phyloP scores from a whole-genome alignment of 371 early-diverging fungal species.

The Rhizoclosmatium hyalinum region DNA sequence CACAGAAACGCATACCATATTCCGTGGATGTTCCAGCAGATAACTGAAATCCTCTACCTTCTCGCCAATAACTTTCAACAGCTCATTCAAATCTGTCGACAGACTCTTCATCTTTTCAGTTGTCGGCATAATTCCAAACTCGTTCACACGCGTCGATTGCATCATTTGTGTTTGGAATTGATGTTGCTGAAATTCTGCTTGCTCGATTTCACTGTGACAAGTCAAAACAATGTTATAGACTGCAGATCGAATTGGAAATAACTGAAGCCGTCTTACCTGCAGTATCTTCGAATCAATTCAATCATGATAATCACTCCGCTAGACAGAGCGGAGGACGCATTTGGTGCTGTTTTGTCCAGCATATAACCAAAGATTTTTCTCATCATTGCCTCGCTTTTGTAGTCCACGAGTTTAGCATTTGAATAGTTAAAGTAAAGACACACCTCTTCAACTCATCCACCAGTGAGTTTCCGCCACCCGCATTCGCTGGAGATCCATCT shows the following conservation, averaged over 20 bases:
- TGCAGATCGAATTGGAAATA: not conserved
- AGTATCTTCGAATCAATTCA: constrained; percentile 93
- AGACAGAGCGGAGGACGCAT: constrained; percentile 81
- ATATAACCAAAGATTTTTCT: constrained; percentile 80
- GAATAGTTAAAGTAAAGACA: not conserved
- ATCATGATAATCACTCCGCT: constrained; percentile 93
- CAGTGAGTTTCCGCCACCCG: constrained; percentile 55
- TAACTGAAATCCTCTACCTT: constrained; percentile 72
- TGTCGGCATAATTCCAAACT: constrained; percentile 42
- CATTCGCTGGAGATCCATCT: constrained; percentile 69
- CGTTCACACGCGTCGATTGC: constrained; percentile 40
- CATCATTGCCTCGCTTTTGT: constrained; percentile 52
- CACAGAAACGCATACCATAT: constrained; percentile 36
- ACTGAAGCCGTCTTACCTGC: constrained; percentile 49
- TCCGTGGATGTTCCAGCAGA: constrained; percentile 64
- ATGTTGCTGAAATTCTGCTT: constrained; percentile 57
- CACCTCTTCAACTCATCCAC: constrained; percentile 84
- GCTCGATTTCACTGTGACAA: constrained; percentile 59
- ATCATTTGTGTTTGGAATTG: constrained; percentile 56
- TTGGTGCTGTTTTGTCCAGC: constrained; percentile 80
- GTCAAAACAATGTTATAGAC: not conserved
- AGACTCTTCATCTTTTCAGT: constrained; percentile 52
- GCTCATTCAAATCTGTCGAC: constrained; percentile 77
- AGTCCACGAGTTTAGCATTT: no score
- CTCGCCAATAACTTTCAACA: constrained; percentile 79